Percentiles rank a stretch among this genome's conserved stretches.
Conservation (phyloP, 2,329 filamentous ascomycete genomes). For the Xylaria sp. region DNA sequence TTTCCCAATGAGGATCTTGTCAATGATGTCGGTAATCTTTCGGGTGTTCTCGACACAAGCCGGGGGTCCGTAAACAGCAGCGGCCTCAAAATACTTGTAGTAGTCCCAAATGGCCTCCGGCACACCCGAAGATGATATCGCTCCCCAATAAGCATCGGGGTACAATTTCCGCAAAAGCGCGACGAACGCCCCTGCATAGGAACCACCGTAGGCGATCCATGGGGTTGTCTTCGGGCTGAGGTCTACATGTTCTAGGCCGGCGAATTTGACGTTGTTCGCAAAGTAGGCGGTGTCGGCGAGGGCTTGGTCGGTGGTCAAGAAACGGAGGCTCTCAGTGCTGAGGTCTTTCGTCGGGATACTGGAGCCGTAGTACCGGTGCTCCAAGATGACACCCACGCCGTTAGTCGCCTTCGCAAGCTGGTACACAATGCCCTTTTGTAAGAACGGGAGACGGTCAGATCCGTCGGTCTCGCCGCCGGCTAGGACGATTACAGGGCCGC, state of each 20-base stretch:
- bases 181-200: conserved; percentile 83
- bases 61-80: conserved; percentile 60
- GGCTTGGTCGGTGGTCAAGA: conserved; percentile 85
- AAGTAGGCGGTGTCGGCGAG: conserved; percentile 86
- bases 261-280: conserved; percentile 76
- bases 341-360: conserved; percentile 77
- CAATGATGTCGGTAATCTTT: conserved; percentile 63
- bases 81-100: conserved; percentile 70
- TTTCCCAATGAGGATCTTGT: conserved; percentile 61
- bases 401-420: conserved; percentile 76
- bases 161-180: conserved; percentile 81
- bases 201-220: conserved; percentile 85
- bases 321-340: conserved; percentile 76
- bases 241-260: conserved; percentile 73
- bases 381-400: conserved; percentile 82
- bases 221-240: conserved; percentile 73
- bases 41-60: conserved; percentile 74
- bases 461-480: conserved; percentile 76
- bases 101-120: conserved; percentile 82
- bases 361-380: conserved; percentile 87
- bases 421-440: conserved; percentile 81
- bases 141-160: conserved; percentile 80
- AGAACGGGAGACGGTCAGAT: conserved; percentile 70
- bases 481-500: conserved; percentile 84
- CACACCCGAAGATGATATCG: conserved; percentile 84